Percentiles rank a stretch among this genome's conserved stretches.
Evolutionary conservation across 148 eudicot genomes (phyloP).

Genomic region (Camellia granthamiana): DNA sequence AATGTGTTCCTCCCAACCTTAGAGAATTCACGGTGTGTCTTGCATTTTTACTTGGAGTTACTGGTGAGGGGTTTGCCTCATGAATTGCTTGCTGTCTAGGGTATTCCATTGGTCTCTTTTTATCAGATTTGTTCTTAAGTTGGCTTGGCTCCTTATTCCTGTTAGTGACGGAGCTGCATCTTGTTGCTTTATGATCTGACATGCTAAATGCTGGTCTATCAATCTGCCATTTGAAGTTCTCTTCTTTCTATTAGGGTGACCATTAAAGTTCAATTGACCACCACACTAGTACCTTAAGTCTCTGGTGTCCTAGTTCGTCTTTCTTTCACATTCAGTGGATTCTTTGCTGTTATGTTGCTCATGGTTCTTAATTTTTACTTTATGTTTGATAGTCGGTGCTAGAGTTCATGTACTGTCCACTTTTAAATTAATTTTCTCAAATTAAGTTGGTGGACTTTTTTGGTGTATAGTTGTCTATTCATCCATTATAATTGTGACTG

Average conservation of each 20-base stretch:
- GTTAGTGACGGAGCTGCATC: not conserved
- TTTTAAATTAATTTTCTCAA: not conserved
- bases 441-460: not conserved
- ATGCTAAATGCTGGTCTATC: too few relatives aligned
- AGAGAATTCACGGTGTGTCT: not conserved
- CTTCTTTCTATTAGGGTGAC: too few relatives aligned
- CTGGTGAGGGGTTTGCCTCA: not conserved
- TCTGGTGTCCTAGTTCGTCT: not conserved
- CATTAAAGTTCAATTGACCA: not conserved
- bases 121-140: too few relatives aligned
- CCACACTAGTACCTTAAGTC: not conserved
- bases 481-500: not conserved
- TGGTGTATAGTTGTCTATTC: not conserved
- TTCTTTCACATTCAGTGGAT: not conserved
- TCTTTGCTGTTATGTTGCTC: not conserved
- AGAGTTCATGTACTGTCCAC: not conserved
- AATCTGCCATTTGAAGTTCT: too few relatives aligned
- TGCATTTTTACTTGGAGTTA: not conserved
- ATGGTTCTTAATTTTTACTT: not conserved
- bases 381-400: not conserved
- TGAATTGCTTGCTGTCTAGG: not conserved
- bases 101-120: too few relatives aligned
- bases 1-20: not conserved
- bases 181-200: too few relatives aligned
- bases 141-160: not conserved